Evolutionary conservation across 2,329 filamentous ascomycete genomes (phyloP).

Genomic region (Stemphylium lycopersici): DNA sequence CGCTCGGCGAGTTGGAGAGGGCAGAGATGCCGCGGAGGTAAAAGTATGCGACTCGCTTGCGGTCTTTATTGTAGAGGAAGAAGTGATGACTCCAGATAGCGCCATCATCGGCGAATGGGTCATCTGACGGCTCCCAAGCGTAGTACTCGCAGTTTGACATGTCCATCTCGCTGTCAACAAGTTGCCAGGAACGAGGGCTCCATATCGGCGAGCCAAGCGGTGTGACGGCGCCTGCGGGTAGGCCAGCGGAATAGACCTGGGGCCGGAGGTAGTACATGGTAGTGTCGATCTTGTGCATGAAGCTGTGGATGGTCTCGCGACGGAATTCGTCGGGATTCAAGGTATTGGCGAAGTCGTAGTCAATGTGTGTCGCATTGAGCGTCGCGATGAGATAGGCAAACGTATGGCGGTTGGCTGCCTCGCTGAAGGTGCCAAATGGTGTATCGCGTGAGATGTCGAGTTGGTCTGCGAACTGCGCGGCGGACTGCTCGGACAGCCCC

Average conservation of each 20-base stretch:
- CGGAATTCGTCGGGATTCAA: slow-evolving; percentile 89
- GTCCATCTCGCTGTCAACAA: slow-evolving; percentile 94
- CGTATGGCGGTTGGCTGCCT: slow-evolving; percentile 85
- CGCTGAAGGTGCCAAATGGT: slow-evolving; percentile 88
- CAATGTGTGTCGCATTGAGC: slow-evolving; percentile 90
- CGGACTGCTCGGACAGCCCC: slow-evolving; percentile 83
- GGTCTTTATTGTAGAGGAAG: slow-evolving; percentile 94
- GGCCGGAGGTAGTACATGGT: slow-evolving; percentile 87
- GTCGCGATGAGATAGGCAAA: slow-evolving; percentile 97
- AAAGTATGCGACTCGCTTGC: slow-evolving; percentile 92
- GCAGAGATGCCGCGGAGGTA: slow-evolving; percentile 88
- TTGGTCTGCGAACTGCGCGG: slow-evolving; percentile 67
- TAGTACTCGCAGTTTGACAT: slow-evolving; percentile 89
- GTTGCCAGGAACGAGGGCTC: slow-evolving; percentile 89
- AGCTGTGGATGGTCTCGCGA: slow-evolving; percentile 77
- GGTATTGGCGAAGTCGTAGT: slow-evolving; percentile 97
- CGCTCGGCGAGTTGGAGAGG: slow-evolving; percentile 67
- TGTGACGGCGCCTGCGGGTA: slow-evolving; percentile 55
- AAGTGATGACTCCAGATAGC: slow-evolving; percentile 96
- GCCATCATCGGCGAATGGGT: slow-evolving; percentile 90
- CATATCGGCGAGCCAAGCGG: slow-evolving; percentile 66
- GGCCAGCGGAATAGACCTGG: slow-evolving; percentile 49
- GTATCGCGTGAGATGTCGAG: slow-evolving; percentile 84
- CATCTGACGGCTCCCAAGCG: slow-evolving; percentile 85
- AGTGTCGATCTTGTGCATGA: slow-evolving; percentile 85